phyloP scores from a whole-genome alignment of 495 filamentous ascomycete species.

The Penicillium paradoxum region DNA sequence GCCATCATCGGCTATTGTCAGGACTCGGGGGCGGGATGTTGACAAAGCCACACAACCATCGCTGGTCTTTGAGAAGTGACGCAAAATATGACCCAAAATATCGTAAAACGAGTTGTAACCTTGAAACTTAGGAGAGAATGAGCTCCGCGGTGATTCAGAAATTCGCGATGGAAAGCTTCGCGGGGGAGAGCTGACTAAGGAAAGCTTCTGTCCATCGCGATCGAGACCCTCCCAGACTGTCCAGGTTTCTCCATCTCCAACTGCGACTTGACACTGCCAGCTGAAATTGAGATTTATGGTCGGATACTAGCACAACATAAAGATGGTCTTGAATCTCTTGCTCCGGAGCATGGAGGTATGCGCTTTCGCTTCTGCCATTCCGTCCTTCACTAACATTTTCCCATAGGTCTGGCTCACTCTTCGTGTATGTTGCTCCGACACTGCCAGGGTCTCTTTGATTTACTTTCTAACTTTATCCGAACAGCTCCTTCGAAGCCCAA shows the following conservation, averaged over 20 bases:
- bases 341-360: constrained; percentile 23
- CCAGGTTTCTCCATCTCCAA: background rate
- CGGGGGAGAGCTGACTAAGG: constrained; percentile 5
- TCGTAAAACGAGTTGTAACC: background rate
- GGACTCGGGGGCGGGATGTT: constrained; percentile 4
- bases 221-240: background rate
- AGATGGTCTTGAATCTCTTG: constrained; percentile 20
- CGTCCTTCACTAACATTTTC: constrained; percentile 1
- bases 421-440: constrained; percentile 28
- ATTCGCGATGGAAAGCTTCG: constrained; percentile 1
- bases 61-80: background rate
- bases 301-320: background rate
- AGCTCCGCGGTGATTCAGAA: background rate
- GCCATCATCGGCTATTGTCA: constrained; percentile 22
- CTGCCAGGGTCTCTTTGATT: background rate
- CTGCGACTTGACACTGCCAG: background rate
- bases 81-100: background rate
- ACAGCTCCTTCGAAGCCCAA: constrained; percentile 58
- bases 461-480: constrained; percentile 18
- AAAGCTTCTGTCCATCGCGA: background rate
- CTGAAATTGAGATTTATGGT: background rate
- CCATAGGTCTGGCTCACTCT: constrained; percentile 39
- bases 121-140: background rate
- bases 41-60: constrained; percentile 14
- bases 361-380: background rate